Evolutionary conservation across 257 asterid genomes (phyloP), one percentile per base, ranked within the genome.

Genomic region (Avicennia marina): DNA sequence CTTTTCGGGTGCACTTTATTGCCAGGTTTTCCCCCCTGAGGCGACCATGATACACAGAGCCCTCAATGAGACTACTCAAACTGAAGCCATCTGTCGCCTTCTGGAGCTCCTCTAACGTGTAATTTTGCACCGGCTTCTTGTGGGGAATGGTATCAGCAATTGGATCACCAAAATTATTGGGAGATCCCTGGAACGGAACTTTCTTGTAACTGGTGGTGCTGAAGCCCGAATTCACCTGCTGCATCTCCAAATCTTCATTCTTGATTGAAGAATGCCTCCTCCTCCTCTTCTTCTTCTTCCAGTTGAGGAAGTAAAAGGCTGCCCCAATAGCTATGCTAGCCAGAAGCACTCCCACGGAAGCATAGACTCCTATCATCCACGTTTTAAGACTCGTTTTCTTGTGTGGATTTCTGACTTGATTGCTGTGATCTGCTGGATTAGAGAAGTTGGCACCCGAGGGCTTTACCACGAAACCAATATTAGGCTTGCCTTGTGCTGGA

Each of bases 181-280:
- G 83, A 17, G 94, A 84, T 13, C 90, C 94, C 48, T 86, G 94
- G 24, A 78, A 89, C 1, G 95, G 86, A 6, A 84, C 78, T 55
- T 89, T 84, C 72, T 89, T 78, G 6, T 86, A 90, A 21, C 93
- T 83, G 1, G 87, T 72, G 1, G 90, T 84, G 53, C 94, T 51
- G 12, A 86, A 69, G 22, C 97, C 86, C 43, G 86, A 65, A 17
- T 82, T 67, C 42, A 83, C 73, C 62, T 81, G 88, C 60, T 84
- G 94, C 31, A 75, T 65, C 73, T 86, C 95, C 60, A 53, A 15
- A 64, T 81, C 94, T 49, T 34, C 53, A 59, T 78, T 55, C 51
- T 19, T 62, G 24, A 17, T 52, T 2, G 56, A 20, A 4, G n/a
- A n/a, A n/a, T n/a, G n/a, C n/a, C n/a, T n/a, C 42, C 31, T 50